Evolutionary conservation across 805 yeast genomes (phyloP).

Genomic region (Danielia reshetovae): DNA sequence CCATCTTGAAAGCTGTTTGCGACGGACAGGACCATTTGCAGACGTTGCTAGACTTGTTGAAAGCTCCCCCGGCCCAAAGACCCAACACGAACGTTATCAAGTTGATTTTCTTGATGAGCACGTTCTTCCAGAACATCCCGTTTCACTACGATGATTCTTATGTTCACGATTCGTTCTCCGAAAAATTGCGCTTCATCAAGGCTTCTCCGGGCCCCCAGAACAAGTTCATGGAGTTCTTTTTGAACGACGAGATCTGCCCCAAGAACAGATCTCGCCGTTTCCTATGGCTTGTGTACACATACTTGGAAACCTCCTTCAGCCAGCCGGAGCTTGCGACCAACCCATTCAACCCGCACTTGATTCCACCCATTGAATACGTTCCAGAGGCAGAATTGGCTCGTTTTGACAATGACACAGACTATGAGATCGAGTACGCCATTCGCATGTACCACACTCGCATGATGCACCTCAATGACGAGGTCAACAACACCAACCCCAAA

Average conservation of each 20-base stretch:
- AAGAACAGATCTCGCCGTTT: constrained; percentile 65
- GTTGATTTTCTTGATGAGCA: constrained; percentile 68
- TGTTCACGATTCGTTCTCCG: constrained; percentile 8
- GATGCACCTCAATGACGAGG: constrained; percentile 38
- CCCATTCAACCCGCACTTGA: constrained; percentile 49
- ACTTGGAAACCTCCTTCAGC: constrained; percentile 66
- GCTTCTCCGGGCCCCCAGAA: constrained; percentile 16
- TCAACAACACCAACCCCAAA: constrained; percentile 29
- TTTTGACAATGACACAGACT: constrained; percentile 46
- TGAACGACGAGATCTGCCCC: constrained; percentile 59
- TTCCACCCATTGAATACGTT: constrained; percentile 36
- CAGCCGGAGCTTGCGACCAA: constrained; percentile 47
- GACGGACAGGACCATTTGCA: constrained; percentile 58
- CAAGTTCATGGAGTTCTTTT: constrained; percentile 70
- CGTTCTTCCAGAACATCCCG: constrained; percentile 53
- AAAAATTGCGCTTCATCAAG: constrained; percentile 4
- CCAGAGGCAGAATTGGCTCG: constrained; percentile 21
- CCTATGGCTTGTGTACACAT: constrained; percentile 79
- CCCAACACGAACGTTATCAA: constrained; percentile 65
- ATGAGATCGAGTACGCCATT: constrained; percentile 45
- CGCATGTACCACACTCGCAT: constrained; percentile 45
- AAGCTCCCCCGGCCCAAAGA: constrained; percentile 25
- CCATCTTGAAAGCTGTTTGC: constrained; percentile 82
- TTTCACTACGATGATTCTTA: constrained; percentile 19
- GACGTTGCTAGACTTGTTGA: constrained; percentile 43